Evolutionary conservation across 768 basidiomycete genomes (phyloP), one percentile per base, ranked within the genome.

Genomic region (Leucocoprinus birnbaumii): DNA sequence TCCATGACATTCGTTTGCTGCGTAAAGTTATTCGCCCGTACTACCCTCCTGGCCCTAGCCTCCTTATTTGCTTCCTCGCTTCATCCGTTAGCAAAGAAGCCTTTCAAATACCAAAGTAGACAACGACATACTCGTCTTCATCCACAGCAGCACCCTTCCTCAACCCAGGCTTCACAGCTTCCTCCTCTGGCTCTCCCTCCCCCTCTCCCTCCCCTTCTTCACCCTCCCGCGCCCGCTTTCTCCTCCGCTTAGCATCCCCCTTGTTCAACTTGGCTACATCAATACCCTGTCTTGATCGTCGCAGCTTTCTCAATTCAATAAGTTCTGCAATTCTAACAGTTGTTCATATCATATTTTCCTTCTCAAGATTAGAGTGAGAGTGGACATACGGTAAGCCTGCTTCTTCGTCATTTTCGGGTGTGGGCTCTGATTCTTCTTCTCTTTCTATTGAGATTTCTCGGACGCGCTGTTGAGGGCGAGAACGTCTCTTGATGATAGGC

Each of bases 1-100:
- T 98, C 96, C 19, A 98, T 79, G 1, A 86, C 84, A 66, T 97
- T 96, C 3, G 96, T 99, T 71, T 98, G 96, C 59, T 95, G 92
- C 0, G 97, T 99, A 66, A 99, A 98, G 72, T 97, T 97, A 71
- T 91, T 96, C 19, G 84, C 75, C 38, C 93, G 77, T 2, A 95
- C 87, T 4, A 86, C 82, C 48, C 85, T 77, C 56, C 91, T 77
- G 9, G 89, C 85, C 55, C 82, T 86, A 2, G 87, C 83, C 51
- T 85, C 84, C 26, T 84, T 80, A 43, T 86, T 85, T 40, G 82
- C 82, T 57, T 80, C 76, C 37, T 88, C 85, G 0, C 83, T 86
- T 47, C 41, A 35, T n/a, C 22, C 19, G 48, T 13, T 34, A 46
- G 56, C 40, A 22, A 49, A 48, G 44, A 13, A 2, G 6, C 18